Conservation (phyloP, 2,329 filamentous ascomycete species). For the Diplodia mutila region DNA sequence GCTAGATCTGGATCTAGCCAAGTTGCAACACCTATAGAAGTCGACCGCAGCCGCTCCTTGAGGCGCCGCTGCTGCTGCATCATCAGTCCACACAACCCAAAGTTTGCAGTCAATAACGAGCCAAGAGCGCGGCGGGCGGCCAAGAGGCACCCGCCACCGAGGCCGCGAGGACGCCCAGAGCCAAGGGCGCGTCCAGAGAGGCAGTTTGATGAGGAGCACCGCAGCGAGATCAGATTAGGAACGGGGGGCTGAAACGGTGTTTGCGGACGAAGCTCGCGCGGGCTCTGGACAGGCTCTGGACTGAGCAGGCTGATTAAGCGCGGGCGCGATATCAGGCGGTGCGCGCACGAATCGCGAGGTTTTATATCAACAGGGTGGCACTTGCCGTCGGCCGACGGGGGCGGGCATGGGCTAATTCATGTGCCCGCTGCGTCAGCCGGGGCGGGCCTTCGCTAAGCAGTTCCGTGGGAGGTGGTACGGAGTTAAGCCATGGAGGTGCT, state of each 20-base stretch:
- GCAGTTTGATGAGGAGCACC: conserved; percentile 8
- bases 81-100: background rate
- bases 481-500: conserved; percentile 11
- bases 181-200: background rate
- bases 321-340: conserved; percentile 9
- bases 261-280: conserved; percentile 4
- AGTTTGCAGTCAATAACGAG: no score
- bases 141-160: background rate
- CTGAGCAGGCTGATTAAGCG: conserved; percentile 18
- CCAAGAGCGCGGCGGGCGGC: background rate
- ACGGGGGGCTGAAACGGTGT: background rate
- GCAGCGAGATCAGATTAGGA: no score
- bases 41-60: background rate
- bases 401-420: background rate
- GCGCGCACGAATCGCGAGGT: conserved; percentile 17
- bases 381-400: conserved; percentile 20
- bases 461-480: background rate
- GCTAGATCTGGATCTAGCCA: background rate
- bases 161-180: conserved; percentile 17
- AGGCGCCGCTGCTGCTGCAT: background rate
- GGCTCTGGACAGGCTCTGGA: background rate
- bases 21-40: background rate
- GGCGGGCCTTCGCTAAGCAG: conserved; percentile 18
- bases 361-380: conserved; percentile 17
- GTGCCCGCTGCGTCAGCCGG: conserved; percentile 15